Evolutionary conservation across 2,329 filamentous ascomycete genomes (phyloP), one percentile per base, ranked within the genome.

Genomic region (Orbilia brochopaga): DNA sequence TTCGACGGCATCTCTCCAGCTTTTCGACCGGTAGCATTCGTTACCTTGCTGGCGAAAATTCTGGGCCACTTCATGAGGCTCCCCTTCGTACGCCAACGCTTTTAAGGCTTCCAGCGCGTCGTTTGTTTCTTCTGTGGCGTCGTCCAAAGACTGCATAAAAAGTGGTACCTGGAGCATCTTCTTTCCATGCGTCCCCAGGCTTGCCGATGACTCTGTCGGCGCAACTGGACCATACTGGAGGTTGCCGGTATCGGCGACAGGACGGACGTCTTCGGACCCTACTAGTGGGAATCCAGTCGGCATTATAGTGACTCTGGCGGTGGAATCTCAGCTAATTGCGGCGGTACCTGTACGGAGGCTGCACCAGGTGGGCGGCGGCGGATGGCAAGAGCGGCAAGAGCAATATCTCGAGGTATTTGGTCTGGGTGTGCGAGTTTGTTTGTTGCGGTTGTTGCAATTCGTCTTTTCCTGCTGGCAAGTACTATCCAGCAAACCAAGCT

Each of bases 121-220:
- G 27, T 75, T 76, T 2, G 57, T 51, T 17, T 74, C 74, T 75
- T 90, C 87, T 73, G 89, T 83, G 78, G 96, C 96, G 74, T 95
- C 90, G 76, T 90, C 90, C 35, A 97, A 84, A 75, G 90, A 88
- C 30, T 92, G 97, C 94, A 99, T 99, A 83, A 99, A 99, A 40
- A 99, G 85, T 5, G 94, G 94, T 53, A 85, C 84, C 74, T 87
- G 23, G 17, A 55, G 60, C 15, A 70, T 19, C 17, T 59, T 46
- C 7, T 63, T 57, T 24, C 46, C 37, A 19, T 17, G 10, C 5
- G n/a, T 8, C 17, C 51, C 19, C 19, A 27, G 5, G 7, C 32
- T n/a, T 8, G 42, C 53, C 30, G 54, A 51, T 11, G 30, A 21
- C n/a, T 19, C 17, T 10, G 59, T 19, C 7, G 59, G 52, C 37